Conservation (phyloP, 2,329 filamentous ascomycete genomes). For the Cadophora sp. region DNA sequence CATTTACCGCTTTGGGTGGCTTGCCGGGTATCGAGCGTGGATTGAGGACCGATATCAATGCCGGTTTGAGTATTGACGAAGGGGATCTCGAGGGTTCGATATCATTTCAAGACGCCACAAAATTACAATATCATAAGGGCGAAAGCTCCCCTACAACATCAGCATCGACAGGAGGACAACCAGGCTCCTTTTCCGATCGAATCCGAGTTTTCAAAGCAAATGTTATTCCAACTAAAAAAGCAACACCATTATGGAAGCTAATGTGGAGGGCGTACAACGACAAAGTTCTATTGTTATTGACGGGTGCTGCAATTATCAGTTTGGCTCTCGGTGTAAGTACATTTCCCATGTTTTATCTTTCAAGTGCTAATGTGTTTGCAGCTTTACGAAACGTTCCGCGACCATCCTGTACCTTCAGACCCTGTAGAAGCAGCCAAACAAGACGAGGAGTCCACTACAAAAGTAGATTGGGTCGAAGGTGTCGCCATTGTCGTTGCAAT, state of each 20-base stretch:
- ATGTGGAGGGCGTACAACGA: slow-evolving; percentile 85
- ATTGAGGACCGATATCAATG: slow-evolving; percentile 66
- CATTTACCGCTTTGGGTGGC: slow-evolving; percentile 78
- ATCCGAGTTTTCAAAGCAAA: slow-evolving; percentile 75
- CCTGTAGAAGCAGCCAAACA: slow-evolving; percentile 50
- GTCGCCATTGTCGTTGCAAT: slow-evolving; percentile 81
- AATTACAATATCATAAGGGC: slow-evolving; percentile 20
- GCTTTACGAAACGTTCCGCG: slow-evolving; percentile 65
- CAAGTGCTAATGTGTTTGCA: background rate
- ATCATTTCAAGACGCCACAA: slow-evolving; percentile 67
- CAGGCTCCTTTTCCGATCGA: slow-evolving; percentile 61
- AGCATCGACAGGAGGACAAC: slow-evolving; percentile 29
- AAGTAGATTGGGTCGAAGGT: slow-evolving; percentile 79
- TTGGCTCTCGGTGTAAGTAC: slow-evolving; percentile 68
- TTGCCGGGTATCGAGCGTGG: slow-evolving; percentile 77
- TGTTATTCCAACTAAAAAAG: slow-evolving; percentile 67
- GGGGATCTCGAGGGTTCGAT: slow-evolving; percentile 65
- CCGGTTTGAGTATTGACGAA: slow-evolving; percentile 76
- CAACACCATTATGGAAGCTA: slow-evolving; percentile 72
- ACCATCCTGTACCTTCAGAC: slow-evolving; percentile 12
- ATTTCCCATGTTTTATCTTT: background rate
- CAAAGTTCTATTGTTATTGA: slow-evolving; percentile 76
- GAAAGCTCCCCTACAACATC: slow-evolving; percentile 30
- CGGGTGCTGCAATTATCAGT: slow-evolving; percentile 73
- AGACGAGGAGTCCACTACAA: slow-evolving; percentile 51